Evolutionary conservation across 2,329 filamentous ascomycete genomes (phyloP), one percentile per base, ranked within the genome.

Genomic region (Claviceps purpurea): DNA sequence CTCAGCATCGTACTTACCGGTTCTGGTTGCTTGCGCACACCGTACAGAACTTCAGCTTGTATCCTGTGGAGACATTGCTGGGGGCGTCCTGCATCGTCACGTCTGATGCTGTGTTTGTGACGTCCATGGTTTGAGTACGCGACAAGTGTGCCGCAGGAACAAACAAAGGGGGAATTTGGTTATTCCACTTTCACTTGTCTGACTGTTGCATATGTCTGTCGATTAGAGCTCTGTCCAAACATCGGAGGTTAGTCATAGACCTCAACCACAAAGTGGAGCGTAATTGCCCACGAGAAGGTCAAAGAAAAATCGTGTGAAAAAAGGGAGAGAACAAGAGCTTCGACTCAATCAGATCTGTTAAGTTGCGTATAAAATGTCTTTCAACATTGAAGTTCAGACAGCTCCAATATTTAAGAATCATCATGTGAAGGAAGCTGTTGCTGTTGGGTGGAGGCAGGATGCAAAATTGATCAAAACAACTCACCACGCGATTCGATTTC

Each of bases 21-120:
- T 98, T 98, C 68, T 98, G 89, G 63, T 98, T 98, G 63, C 89
- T 95, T 7, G 93, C 93, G 70, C 93, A 98, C n/a, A 98, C 91
- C 2, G 93, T 97, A 74, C 90, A 96, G 70, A 97, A 96, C 65
- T 87, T 94, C 56, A 98, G 78, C 70, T 93, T 95, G 76, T 84
- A 95, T 50, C 76, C 79, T n/a, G 72, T 73, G 26, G 73, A 69
- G 18, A 74, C 73, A 44, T 77, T 73, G 14, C 72, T 68, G 26
- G 72, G 69, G 51, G 71, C 71, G 53, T 75, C 74, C 52, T 69
- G 64, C 41, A 62, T 56, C 38, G 68, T 56, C 20, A 62, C 56
- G 4, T 64, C 54, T 34, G 61, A 55, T 42, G 62, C 60, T 52
- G 70, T 74, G 55, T 74, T 75, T 30, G 65, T 56, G 41, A 59